A percentile compares a stretch with the other conserved stretches of the same genome.
phyloP scores from a whole-genome alignment of 2,329 filamentous ascomycete species.

The Microsporum audouinii region DNA sequence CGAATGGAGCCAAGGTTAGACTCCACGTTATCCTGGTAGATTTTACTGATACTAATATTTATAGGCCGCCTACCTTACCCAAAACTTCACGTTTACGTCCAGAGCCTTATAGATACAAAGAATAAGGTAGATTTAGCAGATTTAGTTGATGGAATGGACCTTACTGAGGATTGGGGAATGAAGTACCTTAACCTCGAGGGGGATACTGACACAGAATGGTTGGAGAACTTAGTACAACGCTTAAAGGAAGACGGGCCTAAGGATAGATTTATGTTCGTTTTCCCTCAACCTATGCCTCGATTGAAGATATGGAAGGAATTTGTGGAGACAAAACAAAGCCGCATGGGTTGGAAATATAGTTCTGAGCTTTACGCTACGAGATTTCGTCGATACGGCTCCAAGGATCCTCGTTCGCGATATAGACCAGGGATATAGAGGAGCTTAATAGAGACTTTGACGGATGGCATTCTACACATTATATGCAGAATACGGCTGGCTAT shows the following conservation, averaged over 20 bases:
- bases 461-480: too few relatives aligned
- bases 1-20: constrained; percentile 14
- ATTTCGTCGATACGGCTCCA: not conserved
- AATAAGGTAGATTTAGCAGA: constrained; percentile 14
- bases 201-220: constrained; percentile 13
- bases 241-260: not conserved
- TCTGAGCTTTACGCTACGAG: not conserved
- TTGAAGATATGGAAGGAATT: not conserved
- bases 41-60: constrained; percentile 11
- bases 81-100: constrained; percentile 13
- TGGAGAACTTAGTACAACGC: not conserved
- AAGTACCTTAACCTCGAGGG: constrained; percentile 15
- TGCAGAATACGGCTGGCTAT: too few relatives aligned
- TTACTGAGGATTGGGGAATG: constrained; percentile 16
- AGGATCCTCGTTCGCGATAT: not conserved
- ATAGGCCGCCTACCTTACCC: constrained; percentile 15
- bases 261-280: not conserved
- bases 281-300: not conserved
- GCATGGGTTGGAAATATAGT: constrained; percentile 1
- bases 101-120: constrained; percentile 18
- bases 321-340: not conserved
- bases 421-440: not conserved
- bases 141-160: constrained; percentile 18
- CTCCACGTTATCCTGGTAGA: not conserved
- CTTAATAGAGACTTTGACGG: too few relatives aligned